A percentile compares a stretch with the other conserved stretches of the same genome.
Conservation (phyloP, 768 basidiomycete genomes). For the Suillus subalutaceus region DNA sequence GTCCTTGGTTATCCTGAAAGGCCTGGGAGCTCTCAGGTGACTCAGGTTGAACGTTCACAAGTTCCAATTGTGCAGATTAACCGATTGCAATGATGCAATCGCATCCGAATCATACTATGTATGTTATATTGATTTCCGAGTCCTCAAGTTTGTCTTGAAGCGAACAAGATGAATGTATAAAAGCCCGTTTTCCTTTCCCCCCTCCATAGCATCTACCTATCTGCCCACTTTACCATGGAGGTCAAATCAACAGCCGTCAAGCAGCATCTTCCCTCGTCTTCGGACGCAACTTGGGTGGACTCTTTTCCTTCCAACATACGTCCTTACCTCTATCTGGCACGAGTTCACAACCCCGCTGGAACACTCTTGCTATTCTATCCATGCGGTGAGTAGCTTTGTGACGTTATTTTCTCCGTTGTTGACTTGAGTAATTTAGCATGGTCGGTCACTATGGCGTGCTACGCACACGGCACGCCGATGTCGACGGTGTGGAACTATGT, state of each 20-base stretch:
- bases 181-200: neutral
- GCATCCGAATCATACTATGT: too few species aligned
- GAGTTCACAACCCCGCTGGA: neutral
- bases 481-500: neutral
- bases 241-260: neutral
- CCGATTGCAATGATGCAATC: too few species aligned
- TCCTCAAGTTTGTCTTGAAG: neutral
- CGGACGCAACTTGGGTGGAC: neutral
- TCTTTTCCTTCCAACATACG: neutral
- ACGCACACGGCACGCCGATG: neutral
- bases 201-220: neutral
- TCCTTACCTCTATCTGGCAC: neutral
- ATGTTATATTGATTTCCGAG: neutral
- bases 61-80: too few species aligned
- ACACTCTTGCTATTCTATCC: neutral
- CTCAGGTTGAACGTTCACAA: too few species aligned
- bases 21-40: too few species aligned
- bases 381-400: neutral
- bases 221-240: neutral
- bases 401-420: neutral
- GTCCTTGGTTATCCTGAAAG: too few species aligned
- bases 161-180: neutral
- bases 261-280: neutral
- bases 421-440: neutral
- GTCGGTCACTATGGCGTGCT: slow-evolving; percentile 3